Conservation (phyloP, 2,329 filamentous ascomycete genomes). For the Penicillium sp. region DNA sequence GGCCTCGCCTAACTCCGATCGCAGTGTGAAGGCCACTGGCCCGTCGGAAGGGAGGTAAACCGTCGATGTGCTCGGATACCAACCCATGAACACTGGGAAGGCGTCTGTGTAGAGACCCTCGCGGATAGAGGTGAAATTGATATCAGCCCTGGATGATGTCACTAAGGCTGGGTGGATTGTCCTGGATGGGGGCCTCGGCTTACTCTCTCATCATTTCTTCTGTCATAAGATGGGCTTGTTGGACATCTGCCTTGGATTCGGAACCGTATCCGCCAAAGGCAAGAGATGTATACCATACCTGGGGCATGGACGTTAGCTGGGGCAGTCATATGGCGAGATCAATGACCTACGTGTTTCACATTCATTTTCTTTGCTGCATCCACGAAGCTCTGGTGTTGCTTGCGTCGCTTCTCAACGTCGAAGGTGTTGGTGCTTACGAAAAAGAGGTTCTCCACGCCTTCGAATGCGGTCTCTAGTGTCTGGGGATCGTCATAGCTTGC, state of each 20-base stretch:
- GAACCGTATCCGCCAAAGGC: conserved; percentile 52
- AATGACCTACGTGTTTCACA: conserved; percentile 49
- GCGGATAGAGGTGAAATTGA: conserved; percentile 56
- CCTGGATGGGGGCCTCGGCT: conserved; percentile 1
- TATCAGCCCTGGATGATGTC: conserved; percentile 30
- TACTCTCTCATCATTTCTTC: conserved; percentile 52
- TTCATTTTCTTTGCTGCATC: conserved; percentile 54
- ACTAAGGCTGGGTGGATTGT: neutral
- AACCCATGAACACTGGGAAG: conserved; percentile 58
- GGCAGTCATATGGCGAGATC: conserved; percentile 48
- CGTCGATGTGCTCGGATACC: conserved; percentile 37
- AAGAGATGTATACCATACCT: conserved; percentile 59
- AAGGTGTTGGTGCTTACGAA: conserved; percentile 57
- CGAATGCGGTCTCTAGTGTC: conserved; percentile 50
- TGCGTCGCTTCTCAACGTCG: conserved; percentile 48
- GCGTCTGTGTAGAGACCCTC: conserved; percentile 62
- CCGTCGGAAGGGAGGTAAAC: conserved; percentile 42
- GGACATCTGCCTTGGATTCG: conserved; percentile 51
- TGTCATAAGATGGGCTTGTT: conserved; percentile 59
- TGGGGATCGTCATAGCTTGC: conserved; percentile 53
- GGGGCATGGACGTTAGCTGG: conserved; percentile 44
- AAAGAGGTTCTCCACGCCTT: conserved; percentile 54
- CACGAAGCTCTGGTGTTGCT: conserved; percentile 52
- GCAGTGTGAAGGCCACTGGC: conserved; percentile 52
- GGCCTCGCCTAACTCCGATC: conserved; percentile 57